Base-by-base conservation (phyloP, 2,329 filamentous ascomycete genomes). In the Ceratocystis destructans region DNA sequence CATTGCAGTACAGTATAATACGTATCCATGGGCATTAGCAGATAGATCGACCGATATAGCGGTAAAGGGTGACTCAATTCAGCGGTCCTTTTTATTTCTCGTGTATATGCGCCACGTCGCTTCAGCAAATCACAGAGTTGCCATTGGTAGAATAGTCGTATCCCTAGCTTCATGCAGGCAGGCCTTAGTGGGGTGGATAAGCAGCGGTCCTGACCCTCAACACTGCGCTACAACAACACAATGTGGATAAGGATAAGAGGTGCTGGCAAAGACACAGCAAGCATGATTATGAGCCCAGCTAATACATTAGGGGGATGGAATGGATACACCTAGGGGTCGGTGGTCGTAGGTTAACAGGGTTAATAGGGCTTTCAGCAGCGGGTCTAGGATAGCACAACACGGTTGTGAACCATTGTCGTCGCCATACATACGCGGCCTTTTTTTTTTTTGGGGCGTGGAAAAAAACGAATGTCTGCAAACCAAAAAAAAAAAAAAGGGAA, bases 131-230 rank as follows among this genome's bases (percentile, higher is more conserved):
- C 55, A 59, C 55, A 20, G 17, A 31, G 55, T n/a, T 37, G 3
- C 28, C 22, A 37, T 20, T n/a, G 20, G 55, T 37, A 15, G 6
- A 59, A 17, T 20, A 37, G 55, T 37, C 55, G 37, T 41, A 41
- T 59, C 55, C 55, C 55, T 59, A 17, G 55, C 31, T 59, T 59
- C 55, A 59, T 59, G 55, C 55, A 59, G 15, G 31, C 22, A 41
- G 37, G 37, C 37, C 37, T 7, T 59, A 5, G 48, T 53, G 48
- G 28, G 22, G 55, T n/a, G 55, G 22, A 53, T 28, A 53, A 5
- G 25, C 28, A 33, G 55, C 17, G 55, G 53, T 31, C 28, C 53
- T 53, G 48, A 28, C 20, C 15, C 25, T 41, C 37, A 4, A 28
- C 37, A 25, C 25, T 25, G 48, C 48, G 15, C 6, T 12, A 53